Conservation (phyloP, 768 basidiomycete genomes). For the Termitomyces sp. region DNA sequence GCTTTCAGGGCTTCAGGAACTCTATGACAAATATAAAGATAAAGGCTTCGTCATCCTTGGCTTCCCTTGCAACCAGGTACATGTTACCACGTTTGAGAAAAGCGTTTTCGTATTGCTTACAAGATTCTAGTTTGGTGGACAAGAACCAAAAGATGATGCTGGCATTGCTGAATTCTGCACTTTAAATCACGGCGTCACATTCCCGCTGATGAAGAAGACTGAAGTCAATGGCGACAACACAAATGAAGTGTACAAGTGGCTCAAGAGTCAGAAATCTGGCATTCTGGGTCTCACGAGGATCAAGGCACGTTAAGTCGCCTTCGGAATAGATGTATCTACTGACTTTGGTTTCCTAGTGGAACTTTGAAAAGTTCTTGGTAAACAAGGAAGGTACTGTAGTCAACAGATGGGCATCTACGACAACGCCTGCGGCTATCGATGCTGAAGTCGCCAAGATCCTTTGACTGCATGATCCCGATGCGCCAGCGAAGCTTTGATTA, state of each 20-base stretch:
- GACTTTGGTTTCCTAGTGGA: slow-evolving; percentile 61
- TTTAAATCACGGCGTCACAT: slow-evolving; percentile 82
- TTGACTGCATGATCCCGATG: slow-evolving; percentile 13
- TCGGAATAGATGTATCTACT: not conserved
- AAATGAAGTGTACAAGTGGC: slow-evolving; percentile 80
- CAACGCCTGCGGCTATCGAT: slow-evolving; percentile 60
- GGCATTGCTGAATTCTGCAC: slow-evolving; percentile 70
- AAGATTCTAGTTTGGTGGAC: slow-evolving; percentile 62
- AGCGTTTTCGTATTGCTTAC: not conserved
- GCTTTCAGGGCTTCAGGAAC: slow-evolving; percentile 60
- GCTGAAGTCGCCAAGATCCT: slow-evolving; percentile 59
- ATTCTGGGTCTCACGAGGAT: slow-evolving; percentile 65
- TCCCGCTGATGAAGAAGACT: slow-evolving; percentile 89
- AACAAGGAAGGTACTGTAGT: slow-evolving; percentile 74
- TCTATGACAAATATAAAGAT: slow-evolving; percentile 80
- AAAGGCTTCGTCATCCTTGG: slow-evolving; percentile 74
- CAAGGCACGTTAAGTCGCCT: slow-evolving; percentile 42
- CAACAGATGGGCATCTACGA: slow-evolving; percentile 72
- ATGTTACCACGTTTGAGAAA: not conserved
- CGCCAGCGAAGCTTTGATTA: not conserved
- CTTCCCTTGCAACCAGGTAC: slow-evolving; percentile 87
- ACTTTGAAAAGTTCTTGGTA: slow-evolving; percentile 87
- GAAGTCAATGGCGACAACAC: slow-evolving; percentile 87
- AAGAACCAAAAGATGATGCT: slow-evolving; percentile 82
- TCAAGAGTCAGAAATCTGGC: slow-evolving; percentile 76